A percentile compares a stretch with the other conserved stretches of the same genome.
phyloP scores from a whole-genome alignment of 202 grass and related monocot genomes.

The Cymbopogon flexuosus region DNA sequence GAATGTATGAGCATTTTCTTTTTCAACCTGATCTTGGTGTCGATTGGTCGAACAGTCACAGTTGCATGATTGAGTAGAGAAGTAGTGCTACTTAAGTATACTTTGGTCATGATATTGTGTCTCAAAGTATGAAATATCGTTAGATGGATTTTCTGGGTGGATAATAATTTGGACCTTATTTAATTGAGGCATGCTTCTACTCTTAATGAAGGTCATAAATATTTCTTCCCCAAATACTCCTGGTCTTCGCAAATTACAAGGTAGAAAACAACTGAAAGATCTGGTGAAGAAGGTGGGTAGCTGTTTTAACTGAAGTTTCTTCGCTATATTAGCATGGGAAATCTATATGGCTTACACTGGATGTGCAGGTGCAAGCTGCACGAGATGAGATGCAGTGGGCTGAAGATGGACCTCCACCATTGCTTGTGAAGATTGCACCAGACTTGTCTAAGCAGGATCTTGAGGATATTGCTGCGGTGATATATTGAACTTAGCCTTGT shows the following conservation, averaged over 20 bases:
- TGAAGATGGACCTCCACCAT: constrained; percentile 86
- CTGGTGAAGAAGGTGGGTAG: constrained; percentile 78
- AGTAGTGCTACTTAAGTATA: not conserved
- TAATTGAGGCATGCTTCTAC: not conserved
- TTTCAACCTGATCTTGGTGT: not conserved
- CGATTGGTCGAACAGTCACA: constrained; percentile 8
- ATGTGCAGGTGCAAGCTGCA: constrained; percentile 81
- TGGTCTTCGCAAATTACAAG: constrained; percentile 84
- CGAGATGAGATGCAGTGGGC: constrained; percentile 98
- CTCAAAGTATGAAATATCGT: constrained; percentile 3
- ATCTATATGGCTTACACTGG: constrained; percentile 21
- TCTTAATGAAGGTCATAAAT: constrained; percentile 74
- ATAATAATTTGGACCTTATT: not conserved
- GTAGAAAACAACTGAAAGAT: constrained; percentile 90
- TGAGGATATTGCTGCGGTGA: constrained; percentile 88
- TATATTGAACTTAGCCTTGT: constrained; percentile 28
- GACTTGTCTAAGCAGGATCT: constrained; percentile 95
- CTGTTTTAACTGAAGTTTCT: not conserved
- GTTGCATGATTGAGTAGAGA: not conserved
- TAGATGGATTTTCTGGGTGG: constrained; percentile 15
- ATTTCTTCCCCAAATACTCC: constrained; percentile 97
- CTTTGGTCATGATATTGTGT: not conserved
- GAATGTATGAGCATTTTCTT: not conserved
- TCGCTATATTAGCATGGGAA: constrained; percentile 16
- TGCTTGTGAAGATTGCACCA: constrained; percentile 92